phyloP scores from a whole-genome alignment of 2,329 filamentous ascomycete species.

The Alternaria novae-zelandiae region DNA sequence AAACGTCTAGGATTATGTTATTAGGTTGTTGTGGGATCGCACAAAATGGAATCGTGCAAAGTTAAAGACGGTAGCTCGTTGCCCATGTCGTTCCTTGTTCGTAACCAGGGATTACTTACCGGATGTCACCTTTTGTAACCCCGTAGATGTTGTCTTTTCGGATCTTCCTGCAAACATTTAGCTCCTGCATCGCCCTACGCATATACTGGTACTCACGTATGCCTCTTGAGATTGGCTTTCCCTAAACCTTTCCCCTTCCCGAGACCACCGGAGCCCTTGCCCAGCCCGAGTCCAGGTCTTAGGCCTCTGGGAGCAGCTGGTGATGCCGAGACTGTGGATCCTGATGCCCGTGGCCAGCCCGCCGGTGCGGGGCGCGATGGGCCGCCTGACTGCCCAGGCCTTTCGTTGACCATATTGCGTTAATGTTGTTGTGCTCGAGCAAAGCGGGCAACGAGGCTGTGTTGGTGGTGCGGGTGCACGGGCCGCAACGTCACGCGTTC shows the following conservation, averaged over 20 bases:
- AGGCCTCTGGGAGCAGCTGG: constrained; percentile 14
- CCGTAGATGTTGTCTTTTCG: constrained; percentile 42
- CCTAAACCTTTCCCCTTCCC: constrained; percentile 27
- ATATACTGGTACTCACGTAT: constrained; percentile 25
- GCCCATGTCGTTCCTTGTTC: neutral
- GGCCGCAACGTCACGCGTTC: constrained; percentile 8
- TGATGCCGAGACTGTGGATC: neutral
- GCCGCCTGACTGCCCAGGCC: constrained; percentile 14
- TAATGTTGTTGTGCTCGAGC: neutral
- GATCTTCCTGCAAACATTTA: constrained; percentile 34
- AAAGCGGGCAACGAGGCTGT: neutral
- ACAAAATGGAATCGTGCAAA: neutral
- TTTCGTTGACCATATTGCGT: constrained; percentile 17
- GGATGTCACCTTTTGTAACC: constrained; percentile 45
- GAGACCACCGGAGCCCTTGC: constrained; percentile 20
- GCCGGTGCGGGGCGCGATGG: constrained; percentile 11
- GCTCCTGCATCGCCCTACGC: neutral
- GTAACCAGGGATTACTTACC: constrained; percentile 27
- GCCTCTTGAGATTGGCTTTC: constrained; percentile 21
- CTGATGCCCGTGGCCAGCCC: constrained; percentile 2
- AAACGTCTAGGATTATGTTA: constrained; percentile 59
- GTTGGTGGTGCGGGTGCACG: neutral
- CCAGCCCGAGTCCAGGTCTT: constrained; percentile 26
- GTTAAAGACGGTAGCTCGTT: neutral
- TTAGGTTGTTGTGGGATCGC: neutral